Evolutionary conservation across 2,329 filamentous ascomycete species (phyloP).

Genomic region (Fusarium equiseti): DNA sequence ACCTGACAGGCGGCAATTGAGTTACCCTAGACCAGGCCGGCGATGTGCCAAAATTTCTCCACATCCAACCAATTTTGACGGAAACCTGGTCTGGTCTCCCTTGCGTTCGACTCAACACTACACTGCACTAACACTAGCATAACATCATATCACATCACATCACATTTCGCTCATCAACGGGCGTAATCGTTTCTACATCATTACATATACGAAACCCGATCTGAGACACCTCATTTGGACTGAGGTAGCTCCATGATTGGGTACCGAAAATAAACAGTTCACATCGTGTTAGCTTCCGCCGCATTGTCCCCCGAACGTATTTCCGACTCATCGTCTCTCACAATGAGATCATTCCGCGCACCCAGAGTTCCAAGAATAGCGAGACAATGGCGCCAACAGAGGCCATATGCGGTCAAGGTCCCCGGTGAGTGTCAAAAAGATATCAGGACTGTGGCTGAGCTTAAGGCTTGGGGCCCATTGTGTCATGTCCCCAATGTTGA

Average conservation of each 20-base stretch:
- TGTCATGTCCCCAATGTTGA: constrained; percentile 63
- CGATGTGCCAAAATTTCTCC: constrained; percentile 25
- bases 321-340: constrained; percentile 22
- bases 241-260: constrained; percentile 9
- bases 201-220: constrained; percentile 14
- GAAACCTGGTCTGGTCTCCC: constrained; percentile 26
- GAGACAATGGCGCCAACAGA: constrained; percentile 17
- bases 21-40: constrained; percentile 32
- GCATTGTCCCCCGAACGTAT: constrained; percentile 7
- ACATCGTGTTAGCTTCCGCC: constrained; percentile 10
- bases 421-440: constrained; percentile 46
- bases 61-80: constrained; percentile 26
- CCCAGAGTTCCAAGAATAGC: constrained; percentile 21
- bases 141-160: constrained; percentile 17
- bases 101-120: constrained; percentile 32
- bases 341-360: constrained; percentile 42
- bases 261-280: constrained; percentile 2
- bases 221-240: not conserved
- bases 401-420: constrained; percentile 53
- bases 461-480: constrained; percentile 66
- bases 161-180: constrained; percentile 22
- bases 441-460: constrained; percentile 63
- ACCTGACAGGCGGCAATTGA: constrained; percentile 20
- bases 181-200: not conserved
- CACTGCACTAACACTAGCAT: constrained; percentile 13